Evolutionary conservation across 2,329 filamentous ascomycete genomes (phyloP).

Genomic region (Colletotrichum sp.): DNA sequence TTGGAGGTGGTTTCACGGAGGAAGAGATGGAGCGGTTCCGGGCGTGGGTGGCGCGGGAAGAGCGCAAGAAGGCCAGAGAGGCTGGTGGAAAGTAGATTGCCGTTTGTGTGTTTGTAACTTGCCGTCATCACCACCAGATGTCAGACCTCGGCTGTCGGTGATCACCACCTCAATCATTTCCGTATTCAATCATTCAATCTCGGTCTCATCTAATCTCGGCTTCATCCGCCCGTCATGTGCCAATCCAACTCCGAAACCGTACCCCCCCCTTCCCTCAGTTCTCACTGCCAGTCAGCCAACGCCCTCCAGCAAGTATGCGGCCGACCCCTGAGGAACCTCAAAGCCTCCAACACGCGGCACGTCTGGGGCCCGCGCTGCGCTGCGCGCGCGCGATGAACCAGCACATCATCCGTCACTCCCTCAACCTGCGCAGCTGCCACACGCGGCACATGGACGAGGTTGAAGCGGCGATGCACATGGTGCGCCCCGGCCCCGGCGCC

Average conservation of each 20-base stretch:
- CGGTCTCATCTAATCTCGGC: not conserved
- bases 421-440: not conserved
- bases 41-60: not conserved
- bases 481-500: not conserved
- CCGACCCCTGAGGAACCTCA: not conserved
- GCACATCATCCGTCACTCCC: not conserved
- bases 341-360: not conserved
- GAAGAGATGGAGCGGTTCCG: not conserved
- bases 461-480: not conserved
- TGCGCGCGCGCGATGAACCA: not conserved
- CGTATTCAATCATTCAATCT: not conserved
- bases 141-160: not conserved
- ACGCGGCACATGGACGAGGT: not conserved
- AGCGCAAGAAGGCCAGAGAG: not conserved
- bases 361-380: not conserved
- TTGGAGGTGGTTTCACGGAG: not conserved
- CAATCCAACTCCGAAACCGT: not conserved
- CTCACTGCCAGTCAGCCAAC: not conserved
- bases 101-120: not conserved
- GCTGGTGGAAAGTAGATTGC: not conserved
- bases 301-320: not conserved
- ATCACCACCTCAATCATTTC: not conserved
- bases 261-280: not conserved
- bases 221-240: not conserved
- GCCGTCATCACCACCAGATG: not conserved